A percentile compares a stretch with the other conserved stretches of the same genome.
Evolutionary conservation across 495 filamentous ascomycete genomes (phyloP).

Genomic region (Coniosporium apollinis): DNA sequence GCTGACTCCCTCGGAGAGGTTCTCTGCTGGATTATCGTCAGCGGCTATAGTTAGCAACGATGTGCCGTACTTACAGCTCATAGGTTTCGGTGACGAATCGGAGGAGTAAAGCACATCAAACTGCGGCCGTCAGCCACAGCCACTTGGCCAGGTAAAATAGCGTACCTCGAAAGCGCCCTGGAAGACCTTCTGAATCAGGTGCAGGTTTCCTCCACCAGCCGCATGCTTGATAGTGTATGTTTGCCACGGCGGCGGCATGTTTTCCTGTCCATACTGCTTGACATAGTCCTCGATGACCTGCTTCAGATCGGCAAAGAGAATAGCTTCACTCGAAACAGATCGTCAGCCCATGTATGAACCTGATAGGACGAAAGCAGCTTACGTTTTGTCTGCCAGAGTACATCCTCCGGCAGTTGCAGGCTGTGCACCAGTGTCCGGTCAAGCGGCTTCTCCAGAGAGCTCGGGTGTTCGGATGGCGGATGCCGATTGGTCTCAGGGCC

Average conservation of each 20-base stretch:
- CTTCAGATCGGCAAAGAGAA: constrained; percentile 67
- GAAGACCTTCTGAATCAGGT: constrained; percentile 86
- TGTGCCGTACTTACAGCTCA: constrained; percentile 35
- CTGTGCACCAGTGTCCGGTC: constrained; percentile 62
- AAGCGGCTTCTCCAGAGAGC: constrained; percentile 56
- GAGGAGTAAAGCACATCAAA: constrained; percentile 91
- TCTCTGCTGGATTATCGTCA: constrained; percentile 32
- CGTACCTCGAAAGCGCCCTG: constrained; percentile 65
- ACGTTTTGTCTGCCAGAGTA: constrained; percentile 77
- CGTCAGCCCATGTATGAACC: constrained; percentile 14
- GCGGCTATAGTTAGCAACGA: background rate
- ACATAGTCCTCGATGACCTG: constrained; percentile 51
- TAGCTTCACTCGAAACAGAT: constrained; percentile 20
- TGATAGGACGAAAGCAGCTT: constrained; percentile 6
- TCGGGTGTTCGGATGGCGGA: constrained; percentile 43
- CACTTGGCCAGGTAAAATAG: background rate
- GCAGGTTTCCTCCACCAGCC: constrained; percentile 60
- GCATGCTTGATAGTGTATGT: constrained; percentile 60
- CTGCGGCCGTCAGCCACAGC: constrained; percentile 22
- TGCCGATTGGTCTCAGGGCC: constrained; percentile 44
- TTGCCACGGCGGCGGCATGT: constrained; percentile 68
- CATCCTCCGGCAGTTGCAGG: constrained; percentile 44
- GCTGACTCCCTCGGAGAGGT: constrained; percentile 52
- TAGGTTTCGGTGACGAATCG: constrained; percentile 40
- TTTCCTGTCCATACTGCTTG: constrained; percentile 50